These are phyloP conservation scores for Globisporangium splendens DNA, from an alignment of 352 stramenopile species.

Conservation along the genomic window DNA sequence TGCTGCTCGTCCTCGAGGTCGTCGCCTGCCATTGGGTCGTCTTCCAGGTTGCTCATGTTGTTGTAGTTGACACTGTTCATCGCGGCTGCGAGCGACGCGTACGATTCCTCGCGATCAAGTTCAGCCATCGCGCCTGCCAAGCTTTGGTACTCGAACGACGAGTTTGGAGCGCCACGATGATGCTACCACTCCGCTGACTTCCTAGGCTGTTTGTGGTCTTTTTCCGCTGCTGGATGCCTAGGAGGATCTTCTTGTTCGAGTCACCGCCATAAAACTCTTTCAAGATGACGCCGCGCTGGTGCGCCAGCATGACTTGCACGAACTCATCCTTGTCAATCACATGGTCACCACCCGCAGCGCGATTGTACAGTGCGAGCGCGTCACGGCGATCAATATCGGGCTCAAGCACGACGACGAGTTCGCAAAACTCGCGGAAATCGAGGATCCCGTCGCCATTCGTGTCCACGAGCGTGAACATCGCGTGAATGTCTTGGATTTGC, in stretches of 20 bases:
- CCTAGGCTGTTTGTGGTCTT: slow-evolving; percentile 12
- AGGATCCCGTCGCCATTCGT: slow-evolving; percentile 64
- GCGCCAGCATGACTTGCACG: slow-evolving; percentile 66
- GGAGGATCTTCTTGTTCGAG: slow-evolving; percentile 52
- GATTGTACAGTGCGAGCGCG: slow-evolving; percentile 54
- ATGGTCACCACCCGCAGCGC: slow-evolving; percentile 60
- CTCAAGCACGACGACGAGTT: slow-evolving; percentile 58
- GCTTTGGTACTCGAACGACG: slow-evolving; percentile 21
- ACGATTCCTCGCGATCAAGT: slow-evolving; percentile 53
- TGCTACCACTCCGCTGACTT: background rate
- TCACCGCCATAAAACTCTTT: slow-evolving; percentile 55
- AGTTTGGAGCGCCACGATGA: background rate
- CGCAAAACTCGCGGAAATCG: slow-evolving; percentile 72
- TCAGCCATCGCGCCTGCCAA: slow-evolving; percentile 19
- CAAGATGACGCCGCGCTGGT: slow-evolving; percentile 63
- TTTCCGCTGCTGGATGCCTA: slow-evolving; percentile 48
- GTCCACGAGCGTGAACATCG: slow-evolving; percentile 69
- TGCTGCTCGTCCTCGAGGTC: slow-evolving; percentile 24
- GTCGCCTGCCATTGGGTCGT: slow-evolving; percentile 20
- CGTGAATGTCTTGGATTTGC: slow-evolving; percentile 74
- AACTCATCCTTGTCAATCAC: slow-evolving; percentile 83
- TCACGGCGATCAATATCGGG: slow-evolving; percentile 64
- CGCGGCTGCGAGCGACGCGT: slow-evolving; percentile 47
- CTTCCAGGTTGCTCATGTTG: slow-evolving; percentile 7
- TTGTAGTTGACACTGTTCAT: slow-evolving; percentile 27